Percentiles rank a stretch among this genome's conserved stretches.
phyloP scores from a whole-genome alignment of 78 protist genomes.

The Planoprotostelium fungivorum region DNA sequence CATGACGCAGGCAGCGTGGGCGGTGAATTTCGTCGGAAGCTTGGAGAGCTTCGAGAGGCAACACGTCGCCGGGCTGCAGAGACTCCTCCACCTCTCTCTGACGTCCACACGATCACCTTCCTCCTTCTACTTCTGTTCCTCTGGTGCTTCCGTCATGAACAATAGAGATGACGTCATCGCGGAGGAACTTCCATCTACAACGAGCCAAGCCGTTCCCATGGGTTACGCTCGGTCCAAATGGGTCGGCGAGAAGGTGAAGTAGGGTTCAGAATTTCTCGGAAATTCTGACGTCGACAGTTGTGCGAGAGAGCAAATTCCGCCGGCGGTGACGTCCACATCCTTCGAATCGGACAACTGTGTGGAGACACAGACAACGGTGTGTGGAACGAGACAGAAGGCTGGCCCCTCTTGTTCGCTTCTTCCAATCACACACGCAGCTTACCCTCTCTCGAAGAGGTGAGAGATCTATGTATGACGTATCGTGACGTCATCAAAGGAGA shows the following conservation, averaged over 20 bases:
- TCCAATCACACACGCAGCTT: not conserved
- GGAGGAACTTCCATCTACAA: not conserved
- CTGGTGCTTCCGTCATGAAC: not conserved
- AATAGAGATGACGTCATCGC: not conserved
- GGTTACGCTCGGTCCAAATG: not conserved
- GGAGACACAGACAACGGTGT: not conserved
- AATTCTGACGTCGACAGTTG: not conserved
- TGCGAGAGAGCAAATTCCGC: not conserved
- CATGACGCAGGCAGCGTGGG: not conserved
- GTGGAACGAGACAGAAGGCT: not conserved
- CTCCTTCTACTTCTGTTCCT: not conserved
- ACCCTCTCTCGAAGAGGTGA: not conserved
- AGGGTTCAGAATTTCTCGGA: not conserved
- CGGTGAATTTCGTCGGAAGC: not conserved
- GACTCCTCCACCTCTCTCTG: not conserved
- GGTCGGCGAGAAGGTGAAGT: not conserved
- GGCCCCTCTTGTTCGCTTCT: not conserved
- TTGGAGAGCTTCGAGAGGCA: not conserved
- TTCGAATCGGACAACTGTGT: not conserved
- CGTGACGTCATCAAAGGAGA: not conserved
- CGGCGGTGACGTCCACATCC: not conserved
- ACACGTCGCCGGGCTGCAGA: not conserved
- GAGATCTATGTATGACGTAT: not conserved
- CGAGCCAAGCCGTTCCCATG: not conserved
- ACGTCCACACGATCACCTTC: not conserved